These are phyloP conservation scores for Globisporangium okanoganense DNA, from an alignment of 352 stramenopile species.

Conservation along the genomic window DNA sequence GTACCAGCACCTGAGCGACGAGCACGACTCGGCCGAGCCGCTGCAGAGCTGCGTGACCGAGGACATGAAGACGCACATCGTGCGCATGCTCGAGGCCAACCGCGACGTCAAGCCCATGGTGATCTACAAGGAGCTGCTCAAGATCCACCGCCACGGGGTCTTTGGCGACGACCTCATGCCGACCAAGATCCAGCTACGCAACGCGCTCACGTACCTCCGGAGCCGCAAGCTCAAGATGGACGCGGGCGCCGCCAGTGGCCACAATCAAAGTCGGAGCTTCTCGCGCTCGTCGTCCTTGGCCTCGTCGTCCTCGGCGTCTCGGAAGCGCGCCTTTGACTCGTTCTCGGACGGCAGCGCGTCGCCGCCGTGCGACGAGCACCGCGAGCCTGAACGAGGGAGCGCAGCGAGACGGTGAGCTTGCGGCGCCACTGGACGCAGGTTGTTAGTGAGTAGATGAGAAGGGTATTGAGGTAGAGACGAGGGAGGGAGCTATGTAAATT, in stretches of 20 bases:
- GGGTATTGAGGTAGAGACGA: no score
- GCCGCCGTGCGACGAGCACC: constrained; percentile 52
- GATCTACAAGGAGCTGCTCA: constrained; percentile 68
- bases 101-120: constrained; percentile 70
- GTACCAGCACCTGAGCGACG: constrained; percentile 73
- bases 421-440: background rate
- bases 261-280: background rate
- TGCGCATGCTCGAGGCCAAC: constrained; percentile 61
- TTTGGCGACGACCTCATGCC: constrained; percentile 79
- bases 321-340: constrained; percentile 45
- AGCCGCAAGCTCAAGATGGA: constrained; percentile 60
- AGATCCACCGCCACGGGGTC: constrained; percentile 42
- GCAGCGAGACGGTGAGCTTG: no score
- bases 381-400: constrained; percentile 33
- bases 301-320: constrained; percentile 4
- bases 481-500: background rate
- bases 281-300: background rate
- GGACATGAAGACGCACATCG: constrained; percentile 72
- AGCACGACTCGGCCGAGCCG: constrained; percentile 71
- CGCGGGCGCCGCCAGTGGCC: constrained; percentile 14
- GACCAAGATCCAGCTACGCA: constrained; percentile 79
- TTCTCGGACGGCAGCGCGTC: constrained; percentile 57
- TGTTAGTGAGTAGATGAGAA: background rate
- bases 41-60: constrained; percentile 70
- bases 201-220: constrained; percentile 78